Evolutionary conservation across 257 asterid genomes (phyloP).

Genomic region (Lithospermum erythrorhizon): DNA sequence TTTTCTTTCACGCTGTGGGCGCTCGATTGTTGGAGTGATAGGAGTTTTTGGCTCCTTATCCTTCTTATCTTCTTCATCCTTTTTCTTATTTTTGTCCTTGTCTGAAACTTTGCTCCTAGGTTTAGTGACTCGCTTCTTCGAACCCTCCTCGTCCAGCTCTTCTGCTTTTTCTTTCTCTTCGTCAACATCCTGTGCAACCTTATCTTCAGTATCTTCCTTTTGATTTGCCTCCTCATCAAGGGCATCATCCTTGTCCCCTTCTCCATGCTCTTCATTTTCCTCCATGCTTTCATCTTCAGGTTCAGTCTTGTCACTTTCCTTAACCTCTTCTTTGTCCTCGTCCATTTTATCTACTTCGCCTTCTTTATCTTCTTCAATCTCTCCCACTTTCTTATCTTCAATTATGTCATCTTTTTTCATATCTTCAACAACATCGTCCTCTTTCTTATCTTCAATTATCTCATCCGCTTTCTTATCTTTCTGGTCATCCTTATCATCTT

Average conservation of each 20-base stretch:
- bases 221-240: slow-evolving; percentile 10
- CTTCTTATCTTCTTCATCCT: slow-evolving; percentile 36
- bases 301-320: slow-evolving; percentile 10
- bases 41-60: slow-evolving; percentile 57
- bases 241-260: slow-evolving; percentile 5
- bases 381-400: slow-evolving; percentile 18
- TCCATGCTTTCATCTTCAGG: slow-evolving; percentile 15
- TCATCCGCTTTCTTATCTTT: slow-evolving; percentile 17
- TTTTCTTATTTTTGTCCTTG: slow-evolving; percentile 27
- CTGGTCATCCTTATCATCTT: slow-evolving; percentile 21
- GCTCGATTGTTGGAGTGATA: slow-evolving; percentile 40
- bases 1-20: slow-evolving; percentile 90
- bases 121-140: slow-evolving; percentile 44
- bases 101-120: slow-evolving; percentile 28
- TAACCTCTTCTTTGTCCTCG: slow-evolving; percentile 32
- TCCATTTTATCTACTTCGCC: slow-evolving; percentile 30
- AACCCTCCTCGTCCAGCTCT: slow-evolving; percentile 25
- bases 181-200: slow-evolving; percentile 11
- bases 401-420: slow-evolving; percentile 5
- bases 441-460: slow-evolving; percentile 10
- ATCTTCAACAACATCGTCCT: slow-evolving; percentile 14
- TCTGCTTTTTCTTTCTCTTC: slow-evolving; percentile 16
- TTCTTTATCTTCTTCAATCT: slow-evolving; percentile 15
- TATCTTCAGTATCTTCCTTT: slow-evolving; percentile 6
- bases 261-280: slow-evolving; percentile 6